Percentiles rank a stretch among this genome's conserved stretches.
Conservation (phyloP, 768 basidiomycete genomes). For the Pseudohyphozyma bogoriensis region DNA sequence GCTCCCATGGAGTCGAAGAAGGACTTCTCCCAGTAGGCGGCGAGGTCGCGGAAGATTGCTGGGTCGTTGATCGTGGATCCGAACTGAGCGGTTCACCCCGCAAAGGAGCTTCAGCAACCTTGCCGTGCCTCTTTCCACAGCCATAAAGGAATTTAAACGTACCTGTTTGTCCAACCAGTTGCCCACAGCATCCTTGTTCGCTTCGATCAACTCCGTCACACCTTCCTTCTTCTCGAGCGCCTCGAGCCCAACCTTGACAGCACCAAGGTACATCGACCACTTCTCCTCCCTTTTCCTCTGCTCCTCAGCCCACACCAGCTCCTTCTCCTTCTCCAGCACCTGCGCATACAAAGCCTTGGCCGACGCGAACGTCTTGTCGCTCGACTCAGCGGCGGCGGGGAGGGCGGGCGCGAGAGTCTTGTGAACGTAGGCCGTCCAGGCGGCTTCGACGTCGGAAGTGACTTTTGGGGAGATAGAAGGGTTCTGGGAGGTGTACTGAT, state of each 20-base stretch:
- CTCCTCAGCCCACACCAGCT: conserved; percentile 58
- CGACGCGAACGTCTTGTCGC: conserved; percentile 2
- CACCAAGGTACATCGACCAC: conserved; percentile 75
- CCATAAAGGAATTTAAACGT: conserved; percentile 18
- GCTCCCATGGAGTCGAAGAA: conserved; percentile 89
- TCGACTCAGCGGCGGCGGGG: conserved; percentile 4
- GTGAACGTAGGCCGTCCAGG: conserved; percentile 31
- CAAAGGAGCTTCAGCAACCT: background rate
- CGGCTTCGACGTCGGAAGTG: conserved; percentile 20
- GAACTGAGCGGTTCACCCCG: conserved; percentile 47
- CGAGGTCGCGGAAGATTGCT: conserved; percentile 65
- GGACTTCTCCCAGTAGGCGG: conserved; percentile 75
- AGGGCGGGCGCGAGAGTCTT: conserved; percentile 27
- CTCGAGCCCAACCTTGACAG: conserved; percentile 48
- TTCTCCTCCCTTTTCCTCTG: conserved; percentile 76
- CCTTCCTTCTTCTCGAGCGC: conserved; percentile 24
- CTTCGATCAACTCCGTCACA: conserved; percentile 49
- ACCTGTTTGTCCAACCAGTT: conserved; percentile 66
- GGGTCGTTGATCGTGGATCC: conserved; percentile 76
- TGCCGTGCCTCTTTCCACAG: too few relatives aligned
- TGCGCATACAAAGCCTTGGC: conserved; percentile 46
- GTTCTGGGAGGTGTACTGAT: conserved; percentile 23
- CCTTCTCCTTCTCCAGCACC: conserved; percentile 44
- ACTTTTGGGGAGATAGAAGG: conserved; percentile 17
- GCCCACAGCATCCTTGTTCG: conserved; percentile 66